These are phyloP conservation scores for Onygenales sp. DNA, from an alignment of 2,329 filamentous ascomycete species.

Conservation along the genomic window DNA sequence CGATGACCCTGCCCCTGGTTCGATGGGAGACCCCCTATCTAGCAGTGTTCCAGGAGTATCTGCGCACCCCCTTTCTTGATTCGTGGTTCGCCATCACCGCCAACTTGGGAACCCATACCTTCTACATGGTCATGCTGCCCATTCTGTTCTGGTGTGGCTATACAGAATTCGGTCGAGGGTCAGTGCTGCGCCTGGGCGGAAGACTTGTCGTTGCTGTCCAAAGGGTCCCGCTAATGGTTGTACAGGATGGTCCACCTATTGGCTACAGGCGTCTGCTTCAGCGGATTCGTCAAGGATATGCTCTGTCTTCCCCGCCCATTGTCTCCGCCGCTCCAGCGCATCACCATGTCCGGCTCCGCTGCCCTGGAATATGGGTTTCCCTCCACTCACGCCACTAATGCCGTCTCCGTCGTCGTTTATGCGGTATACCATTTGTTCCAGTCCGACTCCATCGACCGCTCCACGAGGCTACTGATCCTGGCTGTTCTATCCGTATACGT, in stretches of 20 bases:
- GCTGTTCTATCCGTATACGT: conserved; percentile 72
- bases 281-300: conserved; percentile 89
- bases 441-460: conserved; percentile 52
- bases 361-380: conserved; percentile 96
- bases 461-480: conserved; percentile 55
- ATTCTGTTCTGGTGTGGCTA: conserved; percentile 96
- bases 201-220: conserved; percentile 1
- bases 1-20: conserved; percentile 73
- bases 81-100: conserved; percentile 95
- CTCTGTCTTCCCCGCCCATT: conserved; percentile 84
- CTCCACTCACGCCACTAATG: conserved; percentile 94
- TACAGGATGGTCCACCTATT: conserved; percentile 57
- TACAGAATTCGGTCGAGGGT: conserved; percentile 77
- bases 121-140: conserved; percentile 93
- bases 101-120: conserved; percentile 94
- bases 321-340: conserved; percentile 82
- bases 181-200: conserved; percentile 29
- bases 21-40: conserved; percentile 94
- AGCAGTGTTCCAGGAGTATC: conserved; percentile 68
- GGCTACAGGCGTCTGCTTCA: conserved; percentile 72
- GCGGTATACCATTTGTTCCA: conserved; percentile 61
- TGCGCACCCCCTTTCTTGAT: conserved; percentile 78
- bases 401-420: conserved; percentile 86
- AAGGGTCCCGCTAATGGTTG: neutral
- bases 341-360: conserved; percentile 81